Evolutionary conservation across 208 protist species (phyloP), one percentile per base, ranked within the genome.

Genomic region (Balamuthia mandrillaris): DNA sequence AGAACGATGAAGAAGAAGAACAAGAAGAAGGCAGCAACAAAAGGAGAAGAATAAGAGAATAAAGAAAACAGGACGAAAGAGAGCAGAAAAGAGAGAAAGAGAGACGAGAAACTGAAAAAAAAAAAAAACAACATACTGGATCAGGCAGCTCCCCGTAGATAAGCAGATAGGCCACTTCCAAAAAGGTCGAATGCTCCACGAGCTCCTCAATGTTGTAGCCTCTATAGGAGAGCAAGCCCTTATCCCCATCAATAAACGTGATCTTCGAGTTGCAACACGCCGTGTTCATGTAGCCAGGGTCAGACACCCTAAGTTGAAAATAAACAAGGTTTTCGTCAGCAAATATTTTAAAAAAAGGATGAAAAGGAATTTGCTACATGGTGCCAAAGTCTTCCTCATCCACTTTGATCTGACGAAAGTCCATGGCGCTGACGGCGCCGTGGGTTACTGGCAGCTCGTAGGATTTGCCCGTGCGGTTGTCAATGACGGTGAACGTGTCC

Each of bases 171-270:
- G 61, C 61, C 21, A 70, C 61, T 52, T 70, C 61, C 21, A 70
- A n/a, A 27, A 79, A 79, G 18, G 70, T 75, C 18, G 39, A 58
- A 14, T 79, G 14, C 52, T 79, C 70, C 21, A 24, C 70, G n/a
- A 83, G 63, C 33, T 82, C 77, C 68, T 83, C 77, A 77, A 83
- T 83, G 14, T 21, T 12, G 66, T 83, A 83, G 29, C 88, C 88
- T 24, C 88, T 87, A 54, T 91, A 91, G 6, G 37, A 29, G 6
- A 91, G 84, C 10, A 87, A 35, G 18, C 88, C 88, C 52, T 90
- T 89, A 29, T 81, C 82, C 86, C 86, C 84, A 42, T 84, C 75
- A 37, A 87, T 84, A 45, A 58, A 87, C 16, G 60, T 52, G 44
- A 87, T 87, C 42, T 86, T 84, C 9, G 49, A 77, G 33, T 84